Evolutionary conservation across 257 asterid species (phyloP), one percentile per base, ranked within the genome.

Genomic region (Solanum raphanifolium): DNA sequence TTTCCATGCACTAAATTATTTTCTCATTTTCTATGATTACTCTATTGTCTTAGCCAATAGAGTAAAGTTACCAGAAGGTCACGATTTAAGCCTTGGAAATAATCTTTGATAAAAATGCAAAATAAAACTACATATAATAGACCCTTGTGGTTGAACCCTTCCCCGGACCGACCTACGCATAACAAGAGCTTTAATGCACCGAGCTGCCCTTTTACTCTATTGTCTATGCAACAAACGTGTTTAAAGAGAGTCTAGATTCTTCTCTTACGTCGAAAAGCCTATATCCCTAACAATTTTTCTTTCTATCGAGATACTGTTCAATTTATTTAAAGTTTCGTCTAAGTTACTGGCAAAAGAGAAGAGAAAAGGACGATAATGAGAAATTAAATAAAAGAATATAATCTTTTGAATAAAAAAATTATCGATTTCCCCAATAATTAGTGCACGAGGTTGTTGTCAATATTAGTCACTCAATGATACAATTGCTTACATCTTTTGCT

Each of bases 241-340:
- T 62, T 23, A 62, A 62, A 62, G 31, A 23, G 31, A 7, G 9
- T 7, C 25, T 58, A 58, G 5, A 58, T 58, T 62, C 13, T 23
- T 55, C 65, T 55, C 65, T 55, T 7, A 55, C 4, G 0, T 55
- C n/a, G 0, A 55, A 55, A 20, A 55, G n/a, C 5, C 3, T 10
- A 62, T 10, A 62, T 9, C 1, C 18, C 35, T 25, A 66, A 1
- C 9, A 66, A 66, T 2, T n/a, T 2, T 65, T 65, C 8, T 65
- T 2, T 65, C 0, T 5, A 23, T 23, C 5, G 5, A 60, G 2
- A 21, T 21, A 8, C 0, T 0, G 2, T 15, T 48, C 21, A 5
- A 48, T 48, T 48, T 48, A 13, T 48, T 13, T 13, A 15, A 1
- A 13, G 7, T n/a, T n/a, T n/a, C 6, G 20, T 34, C 0, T 5